Evolutionary conservation across 345 rosid species (phyloP), one percentile per base, ranked within the genome.

Genomic region (Stellera chamaejasme): DNA sequence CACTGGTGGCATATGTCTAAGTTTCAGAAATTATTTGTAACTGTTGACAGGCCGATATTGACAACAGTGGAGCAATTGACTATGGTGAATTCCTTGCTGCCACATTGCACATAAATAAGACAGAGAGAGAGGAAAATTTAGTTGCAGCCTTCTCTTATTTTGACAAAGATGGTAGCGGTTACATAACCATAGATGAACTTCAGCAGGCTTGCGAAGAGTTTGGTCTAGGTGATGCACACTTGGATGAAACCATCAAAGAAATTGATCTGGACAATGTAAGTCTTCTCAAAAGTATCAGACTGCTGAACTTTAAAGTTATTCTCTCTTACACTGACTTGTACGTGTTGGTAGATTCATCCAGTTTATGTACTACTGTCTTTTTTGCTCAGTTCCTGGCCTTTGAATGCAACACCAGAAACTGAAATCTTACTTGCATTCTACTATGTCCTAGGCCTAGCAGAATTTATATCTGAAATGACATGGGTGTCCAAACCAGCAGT

Each of bases 11-110:
- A 4, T 32, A 32, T 32, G 5, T 32, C 2, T 32, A 32, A 32
- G 7, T 2, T 32, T 32, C 0, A 32, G 39, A 32, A 32, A 1
- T 5, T 32, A 5, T 32, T 1, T 32, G 9, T 32, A 32, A 60
- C 14, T 9, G 45, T 60, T 70, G 63, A 58, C 84, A 92, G 98
- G 97, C 98, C 41, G 98, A 92, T 80, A 79, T 88, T 4, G 98
- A 92, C 72, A 86, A 84, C 55, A 88, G 73, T 6, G 98, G 98
- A 57, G 76, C 97, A 11, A 82, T 92, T 60, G 97, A 88, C 69
- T 92, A 92, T 26, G 94, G 91, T 13, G 97, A 92, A 50, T 92
- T 92, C 60, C 81, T 92, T 13, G 98, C 98, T 54, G 98, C 98
- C 36, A 92, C 97, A 6, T 68, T 92, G 72, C 98, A 92, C 71